These are phyloP conservation scores for Solanum appendiculatum DNA, from an alignment of 257 asterid genomes.

Conservation along the genomic window DNA sequence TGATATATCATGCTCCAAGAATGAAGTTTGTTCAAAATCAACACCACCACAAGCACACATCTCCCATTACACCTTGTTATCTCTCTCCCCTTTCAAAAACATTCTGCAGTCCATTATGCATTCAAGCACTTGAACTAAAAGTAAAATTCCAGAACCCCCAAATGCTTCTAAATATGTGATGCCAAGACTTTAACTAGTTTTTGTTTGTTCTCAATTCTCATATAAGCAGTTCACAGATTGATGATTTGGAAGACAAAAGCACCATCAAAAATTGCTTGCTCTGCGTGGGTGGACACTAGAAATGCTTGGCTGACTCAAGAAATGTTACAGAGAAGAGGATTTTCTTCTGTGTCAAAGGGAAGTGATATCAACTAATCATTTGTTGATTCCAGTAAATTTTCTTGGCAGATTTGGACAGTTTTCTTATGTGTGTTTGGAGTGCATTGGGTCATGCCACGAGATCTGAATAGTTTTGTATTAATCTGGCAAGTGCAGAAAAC, in stretches of 20 bases:
- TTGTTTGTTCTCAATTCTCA: background rate
- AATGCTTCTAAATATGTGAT: background rate
- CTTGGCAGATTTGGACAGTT: background rate
- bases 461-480: background rate
- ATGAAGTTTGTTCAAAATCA: background rate
- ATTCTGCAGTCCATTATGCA: background rate
- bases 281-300: background rate
- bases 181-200: background rate
- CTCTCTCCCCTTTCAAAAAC: background rate
- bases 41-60: background rate
- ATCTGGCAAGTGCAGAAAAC: background rate
- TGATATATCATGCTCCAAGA: background rate
- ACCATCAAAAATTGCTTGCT: background rate
- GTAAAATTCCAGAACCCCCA: background rate
- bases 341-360: background rate
- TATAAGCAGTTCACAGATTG: background rate
- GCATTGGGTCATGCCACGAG: background rate
- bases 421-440: background rate
- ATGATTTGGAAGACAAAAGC: background rate
- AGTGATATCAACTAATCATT: background rate
- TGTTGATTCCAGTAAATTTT: background rate
- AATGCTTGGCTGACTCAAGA: background rate
- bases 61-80: background rate
- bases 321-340: background rate
- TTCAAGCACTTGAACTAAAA: background rate